Percentiles rank a stretch among this genome's conserved stretches.
phyloP scores from a whole-genome alignment of 140 eudicot genomes.

The Cichorium intybus region DNA sequence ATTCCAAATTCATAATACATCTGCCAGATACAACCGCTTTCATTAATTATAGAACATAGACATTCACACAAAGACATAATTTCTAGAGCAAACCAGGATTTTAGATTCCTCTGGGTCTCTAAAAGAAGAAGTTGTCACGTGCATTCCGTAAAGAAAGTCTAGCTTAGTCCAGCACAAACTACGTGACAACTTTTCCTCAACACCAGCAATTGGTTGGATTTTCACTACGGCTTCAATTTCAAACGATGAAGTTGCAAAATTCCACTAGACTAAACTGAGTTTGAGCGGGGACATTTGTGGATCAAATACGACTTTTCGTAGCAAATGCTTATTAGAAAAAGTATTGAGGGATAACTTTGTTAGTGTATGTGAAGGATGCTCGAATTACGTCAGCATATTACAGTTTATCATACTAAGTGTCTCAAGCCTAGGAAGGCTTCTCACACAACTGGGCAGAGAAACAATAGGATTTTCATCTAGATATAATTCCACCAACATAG shows the following conservation, averaged over 20 bases:
- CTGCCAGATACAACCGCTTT: slow-evolving; percentile 14
- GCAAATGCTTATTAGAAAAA: too few relatives aligned
- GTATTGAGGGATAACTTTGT: not conserved
- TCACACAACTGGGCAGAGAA: slow-evolving; percentile 22
- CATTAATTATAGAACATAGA: not conserved
- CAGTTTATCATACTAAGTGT: not conserved
- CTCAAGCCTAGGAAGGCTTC: slow-evolving; percentile 24
- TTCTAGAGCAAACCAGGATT: slow-evolving; percentile 10
- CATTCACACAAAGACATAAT: not conserved
- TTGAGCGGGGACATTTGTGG: too few relatives aligned
- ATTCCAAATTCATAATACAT: slow-evolving; percentile 27
- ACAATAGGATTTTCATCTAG: too few relatives aligned
- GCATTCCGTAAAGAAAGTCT: not conserved
- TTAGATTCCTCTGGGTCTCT: not conserved
- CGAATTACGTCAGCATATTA: not conserved
- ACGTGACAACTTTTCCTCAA: not conserved
- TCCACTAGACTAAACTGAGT: not conserved
- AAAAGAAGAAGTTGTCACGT: not conserved
- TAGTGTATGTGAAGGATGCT: slow-evolving; percentile 5
- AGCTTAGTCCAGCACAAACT: slow-evolving; percentile 7
- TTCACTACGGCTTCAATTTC: slow-evolving; percentile 3
- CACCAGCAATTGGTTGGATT: not conserved
- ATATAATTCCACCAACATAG: too few relatives aligned
- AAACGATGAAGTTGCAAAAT: not conserved
- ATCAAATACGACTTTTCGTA: too few relatives aligned